These are phyloP conservation scores for Cinchona pubescens DNA, from an alignment of 257 asterid species.

Conservation along the genomic window DNA sequence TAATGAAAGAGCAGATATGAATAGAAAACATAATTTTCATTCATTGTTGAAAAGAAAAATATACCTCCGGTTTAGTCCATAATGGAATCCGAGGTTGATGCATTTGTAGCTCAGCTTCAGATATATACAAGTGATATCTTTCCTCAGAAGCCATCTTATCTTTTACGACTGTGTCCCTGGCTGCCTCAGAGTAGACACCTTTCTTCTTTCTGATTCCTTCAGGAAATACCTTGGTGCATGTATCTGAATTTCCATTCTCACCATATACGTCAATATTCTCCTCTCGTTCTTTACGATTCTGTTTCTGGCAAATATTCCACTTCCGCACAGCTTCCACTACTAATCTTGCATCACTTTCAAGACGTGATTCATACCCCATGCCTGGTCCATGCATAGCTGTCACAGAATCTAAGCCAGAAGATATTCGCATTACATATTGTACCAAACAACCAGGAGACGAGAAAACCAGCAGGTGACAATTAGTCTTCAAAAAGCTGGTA, in stretches of 20 bases:
- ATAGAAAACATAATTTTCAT: conserved; percentile 10
- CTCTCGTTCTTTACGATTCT: conserved; percentile 48
- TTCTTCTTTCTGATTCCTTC: conserved; percentile 44
- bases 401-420: conserved; percentile 46
- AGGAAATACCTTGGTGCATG: conserved; percentile 69
- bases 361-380: conserved; percentile 35
- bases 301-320: conserved; percentile 82
- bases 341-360: conserved; percentile 44
- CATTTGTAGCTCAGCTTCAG: conserved; percentile 86
- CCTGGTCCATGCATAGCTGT: conserved; percentile 34
- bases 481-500: conserved; percentile 37
- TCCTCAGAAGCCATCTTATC: conserved; percentile 42
- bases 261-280: conserved; percentile 57
- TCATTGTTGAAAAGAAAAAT: not conserved
- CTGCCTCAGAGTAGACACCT: conserved; percentile 28
- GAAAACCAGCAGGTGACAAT: conserved; percentile 65
- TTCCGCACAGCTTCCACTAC: conserved; percentile 67
- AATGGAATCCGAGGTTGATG: conserved; percentile 61
- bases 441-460: conserved; percentile 74
- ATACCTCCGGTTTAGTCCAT: conserved; percentile 78
- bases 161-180: conserved; percentile 19
- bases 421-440: conserved; percentile 58
- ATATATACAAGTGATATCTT: conserved; percentile 63
- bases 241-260: conserved; percentile 53
- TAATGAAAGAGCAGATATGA: not conserved